A percentile compares a stretch with the other conserved stretches of the same genome.
Conservation (phyloP, 352 stramenopile species). For the Globisporangium echinulatum region DNA sequence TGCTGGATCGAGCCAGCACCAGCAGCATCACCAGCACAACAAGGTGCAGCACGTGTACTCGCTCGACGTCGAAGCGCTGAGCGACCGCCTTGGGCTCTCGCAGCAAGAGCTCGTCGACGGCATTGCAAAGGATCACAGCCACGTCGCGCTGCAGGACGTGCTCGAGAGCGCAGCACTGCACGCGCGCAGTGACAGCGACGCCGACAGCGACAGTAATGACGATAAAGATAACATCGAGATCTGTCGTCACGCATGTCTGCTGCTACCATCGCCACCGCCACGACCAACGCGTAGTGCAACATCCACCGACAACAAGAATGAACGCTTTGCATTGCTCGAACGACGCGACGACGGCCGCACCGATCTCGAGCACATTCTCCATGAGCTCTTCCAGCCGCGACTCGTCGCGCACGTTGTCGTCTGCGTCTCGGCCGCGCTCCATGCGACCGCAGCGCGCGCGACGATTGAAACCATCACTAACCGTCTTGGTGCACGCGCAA, state of each 20-base stretch:
- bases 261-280: constrained; percentile 4
- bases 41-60: constrained; percentile 19
- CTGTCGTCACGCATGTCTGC: constrained; percentile 16
- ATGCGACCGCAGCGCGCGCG: not conserved
- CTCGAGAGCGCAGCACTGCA: constrained; percentile 3
- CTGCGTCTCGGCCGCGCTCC: constrained; percentile 1
- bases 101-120: constrained; percentile 20
- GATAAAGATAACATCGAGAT: not conserved
- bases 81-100: constrained; percentile 17
- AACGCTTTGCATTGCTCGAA: not conserved
- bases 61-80: constrained; percentile 17
- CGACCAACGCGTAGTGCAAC: not conserved
- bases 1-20: not conserved
- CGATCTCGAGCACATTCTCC: constrained; percentile 11
- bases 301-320: not conserved
- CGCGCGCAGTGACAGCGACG: not conserved
- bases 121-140: constrained; percentile 13
- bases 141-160: constrained; percentile 14
- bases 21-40: not conserved
- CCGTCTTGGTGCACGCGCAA: constrained; percentile 2
- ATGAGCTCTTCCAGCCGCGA: constrained; percentile 11
- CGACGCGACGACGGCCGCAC: constrained; percentile 1
- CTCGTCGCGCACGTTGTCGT: constrained; percentile 18
- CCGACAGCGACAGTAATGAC: too few species aligned
- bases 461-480: not conserved